These are phyloP conservation scores for Suillus subaureus DNA, from an alignment of 768 basidiomycete species.

Conservation along the genomic window DNA sequence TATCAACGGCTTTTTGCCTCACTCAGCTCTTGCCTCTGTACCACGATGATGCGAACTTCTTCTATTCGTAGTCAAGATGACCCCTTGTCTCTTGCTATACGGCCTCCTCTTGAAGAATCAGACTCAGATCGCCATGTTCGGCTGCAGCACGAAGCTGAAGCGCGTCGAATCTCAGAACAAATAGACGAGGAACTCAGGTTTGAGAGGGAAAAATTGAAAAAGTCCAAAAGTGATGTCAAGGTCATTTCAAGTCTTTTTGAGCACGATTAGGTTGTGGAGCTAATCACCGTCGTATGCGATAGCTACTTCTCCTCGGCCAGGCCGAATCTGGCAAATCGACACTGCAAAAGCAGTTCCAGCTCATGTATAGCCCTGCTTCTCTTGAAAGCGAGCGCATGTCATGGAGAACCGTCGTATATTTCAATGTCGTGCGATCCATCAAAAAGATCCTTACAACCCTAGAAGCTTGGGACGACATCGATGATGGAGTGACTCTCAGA, in stretches of 20 bases:
- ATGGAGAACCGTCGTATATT: slow-evolving; percentile 75
- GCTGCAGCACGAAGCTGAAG: slow-evolving; percentile 69
- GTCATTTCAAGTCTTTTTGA: slow-evolving; percentile 34
- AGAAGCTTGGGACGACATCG: slow-evolving; percentile 61
- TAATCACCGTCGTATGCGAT: slow-evolving; percentile 23
- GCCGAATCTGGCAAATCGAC: slow-evolving; percentile 81
- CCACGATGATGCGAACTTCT: slow-evolving; percentile 62
- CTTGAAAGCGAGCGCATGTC: slow-evolving; percentile 69
- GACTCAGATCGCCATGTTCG: slow-evolving; percentile 62
- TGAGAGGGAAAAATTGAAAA: slow-evolving; percentile 67
- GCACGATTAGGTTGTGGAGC: slow-evolving; percentile 1
- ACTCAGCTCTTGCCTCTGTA: slow-evolving; percentile 32
- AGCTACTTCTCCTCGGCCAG: slow-evolving; percentile 78
- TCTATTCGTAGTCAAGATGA: slow-evolving; percentile 78
- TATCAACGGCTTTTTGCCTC: slow-evolving; percentile 21
- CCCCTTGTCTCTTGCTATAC: slow-evolving; percentile 67
- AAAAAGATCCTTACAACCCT: slow-evolving; percentile 68
- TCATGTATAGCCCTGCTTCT: slow-evolving; percentile 76
- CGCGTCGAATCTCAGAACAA: slow-evolving; percentile 73
- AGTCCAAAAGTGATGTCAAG: slow-evolving; percentile 75
- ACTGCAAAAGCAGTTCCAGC: slow-evolving; percentile 77
- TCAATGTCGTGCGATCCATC: slow-evolving; percentile 73
- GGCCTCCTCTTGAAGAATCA: slow-evolving; percentile 67
- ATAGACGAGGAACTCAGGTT: slow-evolving; percentile 80
- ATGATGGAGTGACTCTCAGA: slow-evolving; percentile 49